Evolutionary conservation across 352 stramenopile genomes (phyloP).

Genomic region (Phytopythium vexans): DNA sequence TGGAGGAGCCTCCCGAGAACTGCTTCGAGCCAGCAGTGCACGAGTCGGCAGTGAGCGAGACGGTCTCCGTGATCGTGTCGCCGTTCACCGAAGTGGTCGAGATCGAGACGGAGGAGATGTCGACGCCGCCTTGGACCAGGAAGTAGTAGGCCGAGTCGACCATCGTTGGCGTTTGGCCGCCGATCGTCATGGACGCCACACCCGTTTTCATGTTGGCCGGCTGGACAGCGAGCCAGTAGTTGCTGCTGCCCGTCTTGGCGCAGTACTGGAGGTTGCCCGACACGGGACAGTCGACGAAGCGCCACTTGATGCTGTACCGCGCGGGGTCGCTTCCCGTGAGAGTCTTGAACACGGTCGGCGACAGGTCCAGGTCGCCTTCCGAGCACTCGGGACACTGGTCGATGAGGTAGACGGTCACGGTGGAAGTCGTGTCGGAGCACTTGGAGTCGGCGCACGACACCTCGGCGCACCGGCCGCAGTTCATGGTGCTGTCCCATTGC

Average conservation of each 20-base stretch:
- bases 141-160: constrained; percentile 69
- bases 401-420: constrained; percentile 53
- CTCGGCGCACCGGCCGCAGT: constrained; percentile 68
- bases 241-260: constrained; percentile 20
- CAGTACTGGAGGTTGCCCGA: constrained; percentile 25
- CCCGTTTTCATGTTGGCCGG: constrained; percentile 16
- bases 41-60: constrained; percentile 42
- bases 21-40: constrained; percentile 49
- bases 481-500: constrained; percentile 52
- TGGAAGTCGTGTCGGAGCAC: constrained; percentile 37
- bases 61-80: constrained; percentile 53
- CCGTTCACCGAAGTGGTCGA: constrained; percentile 53
- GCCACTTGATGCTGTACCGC: constrained; percentile 28
- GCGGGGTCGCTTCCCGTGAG: constrained; percentile 27
- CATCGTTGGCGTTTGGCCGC: constrained; percentile 50
- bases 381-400: constrained; percentile 74
- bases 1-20: constrained; percentile 20
- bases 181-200: constrained; percentile 10
- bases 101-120: constrained; percentile 33
- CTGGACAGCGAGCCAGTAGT: constrained; percentile 20
- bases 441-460: constrained; percentile 54
- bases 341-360: constrained; percentile 28
- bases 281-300: constrained; percentile 25
- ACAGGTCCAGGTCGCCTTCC: constrained; percentile 48
- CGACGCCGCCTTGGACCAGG: constrained; percentile 34